These are phyloP conservation scores for Clausena lansium DNA, from an alignment of 345 rosid species.

Conservation along the genomic window DNA sequence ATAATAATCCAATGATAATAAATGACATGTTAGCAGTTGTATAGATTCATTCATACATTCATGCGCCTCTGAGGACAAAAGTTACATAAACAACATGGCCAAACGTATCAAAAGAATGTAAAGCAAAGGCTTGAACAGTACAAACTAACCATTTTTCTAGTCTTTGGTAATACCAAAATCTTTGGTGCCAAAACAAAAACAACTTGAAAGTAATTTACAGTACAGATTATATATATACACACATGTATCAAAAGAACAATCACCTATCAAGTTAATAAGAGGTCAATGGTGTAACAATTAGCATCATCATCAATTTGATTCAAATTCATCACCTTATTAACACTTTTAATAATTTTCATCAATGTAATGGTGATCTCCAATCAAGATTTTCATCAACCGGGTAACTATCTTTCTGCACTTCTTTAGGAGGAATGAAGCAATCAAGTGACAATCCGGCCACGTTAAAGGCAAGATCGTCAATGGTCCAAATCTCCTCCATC, in stretches of 20 bases:
- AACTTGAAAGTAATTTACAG: background rate
- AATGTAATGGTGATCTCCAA: conserved; percentile 33
- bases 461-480: conserved; percentile 85
- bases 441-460: conserved; percentile 76
- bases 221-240: conserved; percentile 2
- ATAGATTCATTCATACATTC: background rate
- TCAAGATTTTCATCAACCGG: conserved; percentile 32
- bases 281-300: background rate
- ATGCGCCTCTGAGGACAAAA: background rate
- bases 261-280: background rate
- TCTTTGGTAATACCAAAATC: background rate
- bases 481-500: conserved; percentile 82
- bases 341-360: background rate
- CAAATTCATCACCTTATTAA: background rate
- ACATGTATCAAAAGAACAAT: background rate
- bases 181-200: background rate
- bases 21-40: too few species aligned
- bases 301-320: too few species aligned
- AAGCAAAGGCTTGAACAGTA: background rate
- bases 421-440: conserved; percentile 87
- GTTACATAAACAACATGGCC: background rate
- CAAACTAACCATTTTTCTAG: background rate
- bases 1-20: too few species aligned
- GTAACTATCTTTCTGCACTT: conserved; percentile 40
- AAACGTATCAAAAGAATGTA: background rate